A percentile compares a stretch with the other conserved stretches of the same genome.
Evolutionary conservation across 306 rosid genomes (phyloP).

Genomic region (Vigna trinervia): DNA sequence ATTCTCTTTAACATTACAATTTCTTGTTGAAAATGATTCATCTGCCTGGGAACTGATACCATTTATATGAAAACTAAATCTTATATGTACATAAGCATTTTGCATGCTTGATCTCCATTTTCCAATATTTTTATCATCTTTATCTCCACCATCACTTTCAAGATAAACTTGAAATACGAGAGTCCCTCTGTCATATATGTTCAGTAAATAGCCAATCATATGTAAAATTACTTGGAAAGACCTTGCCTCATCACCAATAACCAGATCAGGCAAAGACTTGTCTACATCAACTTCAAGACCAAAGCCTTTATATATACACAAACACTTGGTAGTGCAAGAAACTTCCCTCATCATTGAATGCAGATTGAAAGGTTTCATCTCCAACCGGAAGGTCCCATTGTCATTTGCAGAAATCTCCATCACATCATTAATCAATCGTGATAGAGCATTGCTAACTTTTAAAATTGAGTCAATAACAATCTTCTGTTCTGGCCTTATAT

Average conservation of each 20-base stretch:
- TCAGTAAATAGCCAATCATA: slow-evolving; percentile 68
- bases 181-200: slow-evolving; percentile 49
- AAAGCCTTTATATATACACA: slow-evolving; percentile 68
- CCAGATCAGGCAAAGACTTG: slow-evolving; percentile 69
- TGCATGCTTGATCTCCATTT: slow-evolving; percentile 57
- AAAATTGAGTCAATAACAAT: slow-evolving; percentile 70
- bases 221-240: slow-evolving; percentile 80
- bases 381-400: slow-evolving; percentile 57
- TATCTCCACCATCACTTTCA: slow-evolving; percentile 51
- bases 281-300: slow-evolving; percentile 64
- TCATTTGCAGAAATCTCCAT: slow-evolving; percentile 72
- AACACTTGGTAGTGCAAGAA: slow-evolving; percentile 73
- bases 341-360: slow-evolving; percentile 79
- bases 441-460: slow-evolving; percentile 70
- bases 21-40: slow-evolving; percentile 49
- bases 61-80: slow-evolving; percentile 65
- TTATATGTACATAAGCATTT: slow-evolving; percentile 56
- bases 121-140: slow-evolving; percentile 50
- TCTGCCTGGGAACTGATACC: slow-evolving; percentile 44
- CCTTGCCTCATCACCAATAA: slow-evolving; percentile 79
- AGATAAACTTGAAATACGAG: slow-evolving; percentile 55
- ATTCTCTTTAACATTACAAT: slow-evolving; percentile 47
- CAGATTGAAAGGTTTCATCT: slow-evolving; percentile 66
- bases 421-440: slow-evolving; percentile 70
- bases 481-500: slow-evolving; percentile 57